Percentiles rank a stretch among this genome's conserved stretches.
Conservation (phyloP, 768 basidiomycete genomes). For the Hemileccinum impolitum region DNA sequence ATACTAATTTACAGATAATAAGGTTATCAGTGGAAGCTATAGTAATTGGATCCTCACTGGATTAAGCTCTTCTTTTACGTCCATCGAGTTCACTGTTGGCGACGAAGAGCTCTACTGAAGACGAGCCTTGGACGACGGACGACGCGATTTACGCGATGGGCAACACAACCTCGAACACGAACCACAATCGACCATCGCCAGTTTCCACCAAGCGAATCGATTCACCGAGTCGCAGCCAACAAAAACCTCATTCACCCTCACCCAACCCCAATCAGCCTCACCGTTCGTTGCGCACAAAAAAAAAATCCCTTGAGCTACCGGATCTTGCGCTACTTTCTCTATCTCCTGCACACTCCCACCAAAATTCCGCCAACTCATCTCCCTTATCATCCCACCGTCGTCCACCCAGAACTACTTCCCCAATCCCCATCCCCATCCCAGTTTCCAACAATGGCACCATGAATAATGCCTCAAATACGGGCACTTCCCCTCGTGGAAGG, state of each 20-base stretch:
- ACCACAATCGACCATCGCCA: constrained; percentile 27
- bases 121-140: constrained; percentile 13
- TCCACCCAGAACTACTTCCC: constrained; percentile 41
- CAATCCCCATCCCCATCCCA: constrained; percentile 48
- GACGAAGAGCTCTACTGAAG: constrained; percentile 15
- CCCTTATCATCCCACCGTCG: constrained; percentile 42
- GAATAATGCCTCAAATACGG: constrained; percentile 34
- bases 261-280: constrained; percentile 47
- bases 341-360: constrained; percentile 39
- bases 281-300: constrained; percentile 61
- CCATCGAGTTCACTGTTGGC: constrained; percentile 25
- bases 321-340: constrained; percentile 58
- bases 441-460: constrained; percentile 36
- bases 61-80: constrained; percentile 31
- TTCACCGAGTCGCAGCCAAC: constrained; percentile 13
- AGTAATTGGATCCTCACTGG: constrained; percentile 23
- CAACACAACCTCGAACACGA: constrained; percentile 31
- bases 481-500: constrained; percentile 34
- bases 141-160: constrained; percentile 30
- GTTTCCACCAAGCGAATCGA: constrained; percentile 26
- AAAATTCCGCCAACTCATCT: constrained; percentile 37
- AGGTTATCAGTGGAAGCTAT: constrained; percentile 20
- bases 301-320: constrained; percentile 72
- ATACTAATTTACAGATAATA: constrained; percentile 11
- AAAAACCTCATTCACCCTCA: constrained; percentile 35